Evolutionary conservation across 2,329 filamentous ascomycete genomes (phyloP).

Genomic region (Calonectria montana): DNA sequence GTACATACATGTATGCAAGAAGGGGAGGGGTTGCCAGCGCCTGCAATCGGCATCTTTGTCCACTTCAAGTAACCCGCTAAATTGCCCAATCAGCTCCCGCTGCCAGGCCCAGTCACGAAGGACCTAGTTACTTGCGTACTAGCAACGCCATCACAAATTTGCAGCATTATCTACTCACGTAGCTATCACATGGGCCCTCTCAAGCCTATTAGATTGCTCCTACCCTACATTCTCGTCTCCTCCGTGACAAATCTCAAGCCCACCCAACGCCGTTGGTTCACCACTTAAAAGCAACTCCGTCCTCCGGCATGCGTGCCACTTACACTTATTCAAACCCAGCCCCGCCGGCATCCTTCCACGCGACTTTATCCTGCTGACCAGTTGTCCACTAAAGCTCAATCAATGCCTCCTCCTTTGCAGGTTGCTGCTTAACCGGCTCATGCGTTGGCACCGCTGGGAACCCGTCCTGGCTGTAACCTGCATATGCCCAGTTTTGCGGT

Average conservation of each 20-base stretch:
- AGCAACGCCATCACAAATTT: constrained; percentile 14
- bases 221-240: constrained; percentile 26
- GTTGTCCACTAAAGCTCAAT: constrained; percentile 73
- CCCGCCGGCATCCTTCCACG: neutral
- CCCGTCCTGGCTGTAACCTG: constrained; percentile 66
- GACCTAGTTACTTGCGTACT: neutral
- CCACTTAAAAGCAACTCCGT: constrained; percentile 19
- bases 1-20: neutral
- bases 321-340: neutral
- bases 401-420: constrained; percentile 78
- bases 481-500: constrained; percentile 58
- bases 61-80: neutral
- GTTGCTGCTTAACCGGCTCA: constrained; percentile 55
- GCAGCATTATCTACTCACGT: constrained; percentile 3
- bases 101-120: neutral
- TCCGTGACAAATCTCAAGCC: constrained; percentile 15
- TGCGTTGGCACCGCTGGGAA: constrained; percentile 72
- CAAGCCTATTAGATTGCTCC: constrained; percentile 16
- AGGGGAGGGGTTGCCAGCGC: neutral
- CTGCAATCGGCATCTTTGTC: constrained; percentile 5
- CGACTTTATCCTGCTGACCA: neutral
- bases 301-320: constrained; percentile 1
- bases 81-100: neutral
- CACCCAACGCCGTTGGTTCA: constrained; percentile 24
- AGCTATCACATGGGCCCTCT: constrained; percentile 13